Conservation (phyloP, 257 asterid species). For the Ophiorrhiza pumila region DNA sequence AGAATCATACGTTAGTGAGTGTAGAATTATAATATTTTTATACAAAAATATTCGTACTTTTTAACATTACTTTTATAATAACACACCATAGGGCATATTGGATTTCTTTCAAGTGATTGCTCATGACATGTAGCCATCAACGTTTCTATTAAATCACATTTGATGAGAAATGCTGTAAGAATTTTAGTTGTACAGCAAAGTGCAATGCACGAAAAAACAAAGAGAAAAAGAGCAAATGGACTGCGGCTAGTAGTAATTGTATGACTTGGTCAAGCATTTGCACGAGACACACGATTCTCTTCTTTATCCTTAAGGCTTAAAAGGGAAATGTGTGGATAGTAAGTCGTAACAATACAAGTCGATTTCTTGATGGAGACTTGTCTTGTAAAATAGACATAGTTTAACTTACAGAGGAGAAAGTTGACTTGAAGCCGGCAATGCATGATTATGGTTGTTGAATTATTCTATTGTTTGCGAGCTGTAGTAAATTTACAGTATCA, state of each 20-base stretch:
- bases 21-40: too few species aligned
- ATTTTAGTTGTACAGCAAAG: too few species aligned
- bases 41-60: too few species aligned
- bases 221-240: background rate
- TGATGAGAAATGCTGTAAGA: too few species aligned
- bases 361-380: background rate
- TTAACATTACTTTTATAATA: too few species aligned
- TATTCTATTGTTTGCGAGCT: background rate
- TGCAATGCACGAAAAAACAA: too few species aligned
- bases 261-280: constrained; percentile 1
- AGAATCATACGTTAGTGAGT: too few species aligned
- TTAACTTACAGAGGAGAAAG: background rate
- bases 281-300: too few species aligned
- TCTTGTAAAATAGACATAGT: background rate
- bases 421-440: background rate
- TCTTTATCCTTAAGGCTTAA: background rate
- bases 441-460: constrained; percentile 8
- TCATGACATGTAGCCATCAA: too few species aligned
- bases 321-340: background rate
- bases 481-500: background rate
- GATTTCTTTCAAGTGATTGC: too few species aligned
- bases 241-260: background rate
- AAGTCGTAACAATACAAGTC: background rate
- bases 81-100: too few species aligned
- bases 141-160: too few species aligned